A percentile compares a stretch with the other conserved stretches of the same genome.
Conservation (phyloP, 371 early-diverging fungal genomes). For the Mucor piriformis region DNA sequence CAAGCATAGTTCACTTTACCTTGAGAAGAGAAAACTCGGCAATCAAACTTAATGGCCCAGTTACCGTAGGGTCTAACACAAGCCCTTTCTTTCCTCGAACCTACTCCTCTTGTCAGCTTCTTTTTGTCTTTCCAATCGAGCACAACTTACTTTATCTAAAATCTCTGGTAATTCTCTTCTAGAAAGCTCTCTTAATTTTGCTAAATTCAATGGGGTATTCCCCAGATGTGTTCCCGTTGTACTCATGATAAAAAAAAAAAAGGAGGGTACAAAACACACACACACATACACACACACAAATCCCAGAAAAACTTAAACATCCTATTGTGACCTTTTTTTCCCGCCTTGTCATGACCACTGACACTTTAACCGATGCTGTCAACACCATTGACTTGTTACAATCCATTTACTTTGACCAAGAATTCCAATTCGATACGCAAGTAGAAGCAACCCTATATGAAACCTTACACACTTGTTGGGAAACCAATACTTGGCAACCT, state of each 20-base stretch:
- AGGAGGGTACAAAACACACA: neutral
- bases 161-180: constrained; percentile 72
- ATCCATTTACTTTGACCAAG: constrained; percentile 29
- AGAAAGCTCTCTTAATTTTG: constrained; percentile 68
- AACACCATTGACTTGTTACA: constrained; percentile 25
- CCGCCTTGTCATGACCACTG: neutral
- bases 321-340: neutral
- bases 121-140: no score
- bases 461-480: constrained; percentile 1
- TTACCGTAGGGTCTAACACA: constrained; percentile 83
- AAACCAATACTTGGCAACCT: constrained; percentile 1
- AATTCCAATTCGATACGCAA: constrained; percentile 19
- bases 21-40: constrained; percentile 86
- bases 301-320: no score
- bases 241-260: constrained; percentile 18
- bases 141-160: constrained; percentile 69
- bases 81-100: constrained; percentile 89
- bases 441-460: constrained; percentile 10
- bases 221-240: constrained; percentile 46
- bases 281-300: no score
- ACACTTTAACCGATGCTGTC: constrained; percentile 16
- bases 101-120: no score
- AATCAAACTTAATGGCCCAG: constrained; percentile 83
- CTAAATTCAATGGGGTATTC: constrained; percentile 58
- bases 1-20: constrained; percentile 38